phyloP scores from a whole-genome alignment of 345 rosid genomes.

The Eucalyptus sp. region DNA sequence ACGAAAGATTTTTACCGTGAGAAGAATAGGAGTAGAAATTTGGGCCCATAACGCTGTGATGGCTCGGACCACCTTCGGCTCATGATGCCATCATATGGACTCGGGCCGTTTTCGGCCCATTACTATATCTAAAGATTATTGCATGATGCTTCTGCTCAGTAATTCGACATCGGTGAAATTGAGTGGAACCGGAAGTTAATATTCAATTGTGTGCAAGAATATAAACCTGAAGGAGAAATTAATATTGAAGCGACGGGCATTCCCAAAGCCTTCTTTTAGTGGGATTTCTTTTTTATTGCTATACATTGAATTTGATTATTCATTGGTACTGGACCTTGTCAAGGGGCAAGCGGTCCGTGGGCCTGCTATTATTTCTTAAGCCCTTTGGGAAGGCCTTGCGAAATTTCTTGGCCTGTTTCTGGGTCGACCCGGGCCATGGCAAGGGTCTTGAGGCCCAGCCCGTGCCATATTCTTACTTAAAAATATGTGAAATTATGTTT shows the following conservation, averaged over 20 bases:
- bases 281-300: neutral
- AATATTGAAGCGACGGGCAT: neutral
- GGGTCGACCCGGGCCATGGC: neutral
- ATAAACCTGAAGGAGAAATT: neutral
- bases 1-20: neutral
- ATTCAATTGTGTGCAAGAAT: neutral
- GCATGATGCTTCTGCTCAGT: neutral
- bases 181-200: neutral
- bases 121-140: neutral
- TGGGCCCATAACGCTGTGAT: neutral
- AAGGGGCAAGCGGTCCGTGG: neutral
- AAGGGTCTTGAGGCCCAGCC: neutral
- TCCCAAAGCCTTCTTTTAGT: neutral
- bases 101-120: neutral
- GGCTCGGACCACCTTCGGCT: neutral
- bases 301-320: neutral
- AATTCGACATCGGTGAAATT: neutral
- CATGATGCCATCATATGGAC: neutral
- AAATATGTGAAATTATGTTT: neutral
- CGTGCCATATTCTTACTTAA: accelerated
- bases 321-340: neutral
- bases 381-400: neutral
- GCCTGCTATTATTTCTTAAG: neutral
- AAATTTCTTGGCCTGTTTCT: neutral
- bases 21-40: neutral